Evolutionary conservation across 1,139 yeast genomes (phyloP).

Genomic region (Taphrina flavorubra): DNA sequence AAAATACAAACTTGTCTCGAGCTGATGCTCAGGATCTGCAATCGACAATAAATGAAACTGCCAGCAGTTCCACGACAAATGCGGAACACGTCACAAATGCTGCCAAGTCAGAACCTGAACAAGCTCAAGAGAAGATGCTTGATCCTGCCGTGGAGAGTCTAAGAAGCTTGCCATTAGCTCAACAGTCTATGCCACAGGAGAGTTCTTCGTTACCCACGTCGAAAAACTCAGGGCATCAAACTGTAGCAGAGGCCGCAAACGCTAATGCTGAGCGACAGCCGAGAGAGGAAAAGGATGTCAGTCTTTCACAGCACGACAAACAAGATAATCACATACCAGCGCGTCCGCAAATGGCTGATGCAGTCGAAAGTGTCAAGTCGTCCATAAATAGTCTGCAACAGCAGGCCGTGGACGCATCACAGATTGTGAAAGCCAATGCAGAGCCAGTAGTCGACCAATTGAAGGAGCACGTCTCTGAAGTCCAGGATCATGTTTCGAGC

Average conservation of each 20-base stretch:
- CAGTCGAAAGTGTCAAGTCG: neutral
- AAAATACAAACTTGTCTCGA: neutral
- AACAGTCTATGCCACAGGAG: neutral
- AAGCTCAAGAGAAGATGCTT: neutral
- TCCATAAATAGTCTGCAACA: neutral
- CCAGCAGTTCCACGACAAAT: neutral
- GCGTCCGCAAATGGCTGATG: neutral
- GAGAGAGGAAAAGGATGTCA: neutral
- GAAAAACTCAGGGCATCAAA: neutral
- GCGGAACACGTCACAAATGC: constrained; percentile 6
- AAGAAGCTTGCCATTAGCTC: neutral
- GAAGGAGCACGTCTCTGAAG: neutral
- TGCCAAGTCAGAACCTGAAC: constrained; percentile 6
- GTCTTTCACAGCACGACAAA: neutral
- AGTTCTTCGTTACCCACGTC: neutral
- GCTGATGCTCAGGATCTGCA: neutral
- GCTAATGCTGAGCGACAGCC: neutral
- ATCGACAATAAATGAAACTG: neutral
- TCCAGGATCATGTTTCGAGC: neutral
- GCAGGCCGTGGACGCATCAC: neutral
- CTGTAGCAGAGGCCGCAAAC: neutral
- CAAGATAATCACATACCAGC: neutral
- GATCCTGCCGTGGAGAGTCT: constrained; percentile 13
- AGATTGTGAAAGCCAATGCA: neutral
- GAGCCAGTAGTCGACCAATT: neutral